These are phyloP conservation scores for Rhazya stricta DNA, from an alignment of 257 asterid species.

Conservation along the genomic window DNA sequence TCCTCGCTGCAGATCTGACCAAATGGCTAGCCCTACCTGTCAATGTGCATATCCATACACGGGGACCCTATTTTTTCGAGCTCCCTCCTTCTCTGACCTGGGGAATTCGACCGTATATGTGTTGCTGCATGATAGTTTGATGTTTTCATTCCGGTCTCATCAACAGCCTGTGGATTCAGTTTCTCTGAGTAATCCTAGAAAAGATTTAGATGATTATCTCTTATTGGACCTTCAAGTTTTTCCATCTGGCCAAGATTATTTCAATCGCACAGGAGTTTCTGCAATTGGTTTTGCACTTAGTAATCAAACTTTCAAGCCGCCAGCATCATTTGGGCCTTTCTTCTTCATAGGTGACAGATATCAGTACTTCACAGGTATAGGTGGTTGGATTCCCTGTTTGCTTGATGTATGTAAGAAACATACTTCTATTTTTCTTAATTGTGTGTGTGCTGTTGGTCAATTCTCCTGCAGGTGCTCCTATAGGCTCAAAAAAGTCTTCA, in stretches of 20 bases:
- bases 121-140: constrained; percentile 37
- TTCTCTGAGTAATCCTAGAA: constrained; percentile 50
- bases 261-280: constrained; percentile 56
- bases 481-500: constrained; percentile 32
- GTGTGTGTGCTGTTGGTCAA: not conserved
- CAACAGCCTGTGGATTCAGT: constrained; percentile 71
- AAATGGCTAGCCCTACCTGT: constrained; percentile 63
- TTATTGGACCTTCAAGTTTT: constrained; percentile 47
- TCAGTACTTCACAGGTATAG: constrained; percentile 46
- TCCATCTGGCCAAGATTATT: constrained; percentile 50
- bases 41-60: constrained; percentile 67
- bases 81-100: constrained; percentile 69
- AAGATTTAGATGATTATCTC: constrained; percentile 45
- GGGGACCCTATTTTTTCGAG: constrained; percentile 58
- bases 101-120: constrained; percentile 41
- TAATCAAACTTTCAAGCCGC: constrained; percentile 85
- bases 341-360: constrained; percentile 42
- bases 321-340: constrained; percentile 62
- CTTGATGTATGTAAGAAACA: not conserved
- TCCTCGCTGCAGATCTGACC: constrained; percentile 33
- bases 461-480: constrained; percentile 26
- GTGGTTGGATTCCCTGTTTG: not conserved
- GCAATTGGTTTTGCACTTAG: constrained; percentile 59
- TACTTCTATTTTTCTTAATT: not conserved
- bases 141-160: constrained; percentile 35